Percentiles rank a stretch among this genome's conserved stretches.
Evolutionary conservation across 805 yeast species (phyloP).

Genomic region (Brettanomyces bruxellensis): DNA sequence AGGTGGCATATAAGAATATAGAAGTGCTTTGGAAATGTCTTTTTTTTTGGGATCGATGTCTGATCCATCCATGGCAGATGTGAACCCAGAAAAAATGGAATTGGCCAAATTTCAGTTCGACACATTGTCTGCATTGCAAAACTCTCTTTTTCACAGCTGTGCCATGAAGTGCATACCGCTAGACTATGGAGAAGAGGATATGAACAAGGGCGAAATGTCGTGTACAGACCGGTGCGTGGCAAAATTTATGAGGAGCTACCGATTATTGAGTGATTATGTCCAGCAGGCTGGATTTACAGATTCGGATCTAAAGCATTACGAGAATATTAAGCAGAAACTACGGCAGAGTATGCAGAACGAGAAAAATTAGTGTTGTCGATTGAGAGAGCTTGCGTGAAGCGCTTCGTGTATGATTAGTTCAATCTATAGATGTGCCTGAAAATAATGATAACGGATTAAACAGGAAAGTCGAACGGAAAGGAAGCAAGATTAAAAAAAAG

Average conservation of each 20-base stretch:
- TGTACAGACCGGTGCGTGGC: slow-evolving; percentile 94
- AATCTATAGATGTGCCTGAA: not conserved
- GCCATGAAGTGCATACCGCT: slow-evolving; percentile 70
- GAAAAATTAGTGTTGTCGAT: not conserved
- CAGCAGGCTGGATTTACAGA: slow-evolving; percentile 37
- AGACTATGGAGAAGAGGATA: slow-evolving; percentile 70
- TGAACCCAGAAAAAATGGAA: slow-evolving; percentile 51
- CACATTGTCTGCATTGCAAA: slow-evolving; percentile 45
- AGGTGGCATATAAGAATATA: too few relatives aligned
- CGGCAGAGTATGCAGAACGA: not conserved
- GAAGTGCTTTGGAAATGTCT: slow-evolving; percentile 34
- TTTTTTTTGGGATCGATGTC: slow-evolving; percentile 32
- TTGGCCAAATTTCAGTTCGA: slow-evolving; percentile 61
- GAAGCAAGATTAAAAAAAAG: too few relatives aligned
- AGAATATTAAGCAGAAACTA: slow-evolving; percentile 15
- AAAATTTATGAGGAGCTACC: slow-evolving; percentile 71
- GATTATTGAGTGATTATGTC: slow-evolving; percentile 46
- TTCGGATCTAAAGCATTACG: slow-evolving; percentile 25
- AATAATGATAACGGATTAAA: not conserved
- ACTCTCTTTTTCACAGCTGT: slow-evolving; percentile 52
- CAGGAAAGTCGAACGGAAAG: not conserved
- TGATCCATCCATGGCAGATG: slow-evolving; percentile 30
- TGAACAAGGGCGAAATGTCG: slow-evolving; percentile 70
- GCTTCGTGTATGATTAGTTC: not conserved
- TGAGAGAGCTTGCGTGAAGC: not conserved